Percentiles rank a stretch among this genome's conserved stretches.
Evolutionary conservation across 2,329 filamentous ascomycete genomes (phyloP).

Genomic region (Pseudogymnoascus pannorum): DNA sequence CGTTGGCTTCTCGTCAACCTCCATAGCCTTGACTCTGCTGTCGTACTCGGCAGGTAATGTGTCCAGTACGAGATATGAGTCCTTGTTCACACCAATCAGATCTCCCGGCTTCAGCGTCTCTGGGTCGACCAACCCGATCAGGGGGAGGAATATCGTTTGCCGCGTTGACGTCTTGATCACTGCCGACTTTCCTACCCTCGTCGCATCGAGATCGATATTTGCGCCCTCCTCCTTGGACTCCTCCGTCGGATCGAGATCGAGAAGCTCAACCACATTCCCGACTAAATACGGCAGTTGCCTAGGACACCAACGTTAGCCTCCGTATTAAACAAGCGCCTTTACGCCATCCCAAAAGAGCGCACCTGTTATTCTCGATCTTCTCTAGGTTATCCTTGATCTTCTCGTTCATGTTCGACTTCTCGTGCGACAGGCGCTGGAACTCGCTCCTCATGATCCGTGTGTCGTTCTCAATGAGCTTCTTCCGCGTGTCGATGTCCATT

Average conservation of each 20-base stretch:
- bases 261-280: conserved; percentile 93
- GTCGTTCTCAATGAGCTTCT: conserved; percentile 91
- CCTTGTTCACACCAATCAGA: conserved; percentile 97
- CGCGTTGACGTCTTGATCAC: conserved; percentile 99
- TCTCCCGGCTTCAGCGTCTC: conserved; percentile 92
- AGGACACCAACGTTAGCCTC: conserved; percentile 16
- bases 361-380: conserved; percentile 99
- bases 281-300: conserved; percentile 98
- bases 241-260: conserved; percentile 91
- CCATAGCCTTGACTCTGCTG: conserved; percentile 98
- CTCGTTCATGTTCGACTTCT: conserved; percentile 92
- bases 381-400: conserved; percentile 99
- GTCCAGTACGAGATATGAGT: conserved; percentile 94
- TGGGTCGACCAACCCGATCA: conserved; percentile 94
- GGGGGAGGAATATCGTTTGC: conserved; percentile 95
- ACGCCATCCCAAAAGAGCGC: conserved; percentile 26
- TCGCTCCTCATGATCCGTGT: conserved; percentile 98
- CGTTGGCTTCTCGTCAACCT: conserved; percentile 98
- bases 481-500: conserved; percentile 86
- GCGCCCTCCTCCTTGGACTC: conserved; percentile 96
- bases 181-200: conserved; percentile 91
- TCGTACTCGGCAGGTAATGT: conserved; percentile 97
- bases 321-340: not conserved
- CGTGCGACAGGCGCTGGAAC: conserved; percentile 85
- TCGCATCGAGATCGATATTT: conserved; percentile 97